A percentile compares a stretch with the other conserved stretches of the same genome.
Conservation (phyloP, 2,329 filamentous ascomycete genomes). For the Drechslerella stenobrocha region DNA sequence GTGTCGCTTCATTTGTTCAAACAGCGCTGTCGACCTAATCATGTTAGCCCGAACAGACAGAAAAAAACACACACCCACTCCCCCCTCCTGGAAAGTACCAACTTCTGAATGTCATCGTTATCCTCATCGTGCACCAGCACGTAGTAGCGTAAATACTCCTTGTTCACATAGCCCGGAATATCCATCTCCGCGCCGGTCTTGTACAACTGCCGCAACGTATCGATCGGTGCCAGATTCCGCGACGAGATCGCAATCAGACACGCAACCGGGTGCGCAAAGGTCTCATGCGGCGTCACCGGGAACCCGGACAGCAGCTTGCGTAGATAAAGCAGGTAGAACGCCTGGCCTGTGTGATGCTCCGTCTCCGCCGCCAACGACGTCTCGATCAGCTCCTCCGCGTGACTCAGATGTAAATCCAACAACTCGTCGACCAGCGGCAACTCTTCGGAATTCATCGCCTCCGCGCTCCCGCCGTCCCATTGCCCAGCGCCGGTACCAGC, state of each 20-base stretch:
- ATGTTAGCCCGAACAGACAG: conserved; percentile 42
- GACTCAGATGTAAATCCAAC: conserved; percentile 75
- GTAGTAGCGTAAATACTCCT: conserved; percentile 93
- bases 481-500: conserved; percentile 25
- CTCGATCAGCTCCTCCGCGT: conserved; percentile 66
- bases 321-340: conserved; percentile 83
- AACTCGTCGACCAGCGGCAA: conserved; percentile 72
- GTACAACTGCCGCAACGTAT: conserved; percentile 82
- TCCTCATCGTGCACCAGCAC: conserved; percentile 97
- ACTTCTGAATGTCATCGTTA: conserved; percentile 81
- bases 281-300: conserved; percentile 80
- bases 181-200: conserved; percentile 70
- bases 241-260: conserved; percentile 95
- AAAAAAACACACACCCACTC: neutral
- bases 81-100: conserved; percentile 31
- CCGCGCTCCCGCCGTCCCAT: conserved; percentile 25
- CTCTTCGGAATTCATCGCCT: conserved; percentile 60
- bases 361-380: conserved; percentile 48
- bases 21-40: conserved; percentile 72
- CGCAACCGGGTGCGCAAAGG: conserved; percentile 90
- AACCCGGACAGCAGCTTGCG: conserved; percentile 79
- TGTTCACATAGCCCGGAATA: conserved; percentile 82
- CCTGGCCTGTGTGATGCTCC: conserved; percentile 54
- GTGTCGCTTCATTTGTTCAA: conserved; percentile 99
- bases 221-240: conserved; percentile 77